These are phyloP conservation scores for Eudorina sp. DNA, from an alignment of 139 green algal species.

Conservation along the genomic window DNA sequence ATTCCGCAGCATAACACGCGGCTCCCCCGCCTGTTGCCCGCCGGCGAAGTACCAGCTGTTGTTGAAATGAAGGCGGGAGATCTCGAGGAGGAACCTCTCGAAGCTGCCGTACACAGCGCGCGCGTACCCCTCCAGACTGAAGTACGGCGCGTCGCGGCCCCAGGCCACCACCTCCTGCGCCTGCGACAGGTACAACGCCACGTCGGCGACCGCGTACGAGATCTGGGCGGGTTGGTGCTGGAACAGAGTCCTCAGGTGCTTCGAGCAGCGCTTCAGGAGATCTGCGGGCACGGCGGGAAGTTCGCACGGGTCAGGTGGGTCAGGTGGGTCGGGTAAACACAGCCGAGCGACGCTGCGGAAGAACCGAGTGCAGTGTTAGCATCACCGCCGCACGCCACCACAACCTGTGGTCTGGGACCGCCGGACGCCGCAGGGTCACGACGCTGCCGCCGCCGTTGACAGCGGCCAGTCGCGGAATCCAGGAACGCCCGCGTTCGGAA, in stretches of 20 bases:
- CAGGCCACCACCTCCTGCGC: constrained; percentile 31
- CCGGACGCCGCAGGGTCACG: no score
- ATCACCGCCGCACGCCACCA: no score
- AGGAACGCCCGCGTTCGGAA: no score
- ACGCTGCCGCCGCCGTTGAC: no score
- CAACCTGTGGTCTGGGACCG: no score
- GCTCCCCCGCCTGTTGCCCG: neutral
- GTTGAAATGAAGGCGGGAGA: neutral
- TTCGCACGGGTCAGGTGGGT: no score
- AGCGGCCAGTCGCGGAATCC: no score
- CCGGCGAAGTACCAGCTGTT: constrained; percentile 22
- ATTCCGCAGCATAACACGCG: neutral
- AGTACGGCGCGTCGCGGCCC: constrained; percentile 13
- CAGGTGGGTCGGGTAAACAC: no score
- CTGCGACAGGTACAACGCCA: neutral
- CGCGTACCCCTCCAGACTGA: constrained; percentile 21
- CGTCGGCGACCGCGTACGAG: neutral
- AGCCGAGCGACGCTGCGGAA: no score
- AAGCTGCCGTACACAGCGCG: constrained; percentile 39
- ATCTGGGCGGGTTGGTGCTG: neutral
- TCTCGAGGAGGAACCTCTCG: constrained; percentile 1
- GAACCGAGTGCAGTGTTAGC: no score
- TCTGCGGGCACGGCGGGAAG: constrained; percentile 3
- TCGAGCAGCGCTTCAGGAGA: constrained; percentile 15
- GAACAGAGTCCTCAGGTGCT: constrained; percentile 1